Evolutionary conservation across 345 rosid species (phyloP), one percentile per base, ranked within the genome.

Genomic region (Boechera stricta): DNA sequence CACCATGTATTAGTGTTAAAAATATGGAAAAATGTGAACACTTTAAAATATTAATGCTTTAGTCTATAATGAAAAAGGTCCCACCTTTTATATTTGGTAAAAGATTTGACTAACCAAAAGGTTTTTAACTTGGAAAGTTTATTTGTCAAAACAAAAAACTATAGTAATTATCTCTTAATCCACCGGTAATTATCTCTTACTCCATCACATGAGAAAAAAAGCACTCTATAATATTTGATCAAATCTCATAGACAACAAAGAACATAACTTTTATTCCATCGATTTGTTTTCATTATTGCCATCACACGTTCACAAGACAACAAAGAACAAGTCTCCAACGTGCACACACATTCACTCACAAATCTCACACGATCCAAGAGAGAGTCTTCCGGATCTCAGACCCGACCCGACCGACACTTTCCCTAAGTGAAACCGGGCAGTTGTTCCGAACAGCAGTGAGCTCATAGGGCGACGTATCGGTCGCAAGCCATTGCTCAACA

Each of bases 401-500:
- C 31, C 79, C 69, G 53, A 76, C 70, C 32, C 74, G 77, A 59
- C 42, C 52, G 8, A 56, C 56, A 36, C 67, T 75, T 44, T 71
- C 70, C 28, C 24, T 38, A 18, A 74, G 38, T 10, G 61, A 29
- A 28, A 66, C 58, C 13, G 82, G 77, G 47, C 98, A 94, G 49
- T 78, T 10, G 67, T 86, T 87, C 80, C 91, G 57, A 5, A 82
- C 13, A 0, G 90, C 89, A 0, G 85, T 85, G 42, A 94, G 86
- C 55, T 88, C 82, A 57, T 79, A 89, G 7, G 99, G 99, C 16
- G 89, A 4, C 48, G 85, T 31, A 52, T 92, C 96, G 0, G 8
- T 13, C 2, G 98, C 97, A 45, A 94, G 86, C 98, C 98, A 94
- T 83, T 92, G 98, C 86, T 92, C 98, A 63, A 94, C 80, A 24